Evolutionary conservation across 805 yeast species (phyloP).

Genomic region (Suhomyces sp.): DNA sequence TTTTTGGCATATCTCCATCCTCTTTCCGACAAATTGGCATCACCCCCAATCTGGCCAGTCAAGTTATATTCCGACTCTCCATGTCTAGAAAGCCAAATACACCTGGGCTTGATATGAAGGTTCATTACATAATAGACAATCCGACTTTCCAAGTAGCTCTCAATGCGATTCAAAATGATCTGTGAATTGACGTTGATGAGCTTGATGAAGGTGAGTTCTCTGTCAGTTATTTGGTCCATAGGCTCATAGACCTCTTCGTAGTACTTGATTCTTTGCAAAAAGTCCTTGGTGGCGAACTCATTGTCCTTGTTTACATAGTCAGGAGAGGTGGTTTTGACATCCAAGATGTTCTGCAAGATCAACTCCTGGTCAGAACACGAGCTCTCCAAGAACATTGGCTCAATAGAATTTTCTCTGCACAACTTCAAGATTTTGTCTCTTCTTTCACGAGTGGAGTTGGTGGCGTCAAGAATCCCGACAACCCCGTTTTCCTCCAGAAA

Average conservation of each 20-base stretch:
- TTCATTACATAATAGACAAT: constrained; percentile 96
- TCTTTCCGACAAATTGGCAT: constrained; percentile 77
- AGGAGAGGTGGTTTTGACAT: constrained; percentile 84
- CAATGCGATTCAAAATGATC: constrained; percentile 82
- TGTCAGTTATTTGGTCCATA: constrained; percentile 53
- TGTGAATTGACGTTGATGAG: constrained; percentile 85
- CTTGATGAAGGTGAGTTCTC: constrained; percentile 78
- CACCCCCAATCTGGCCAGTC: constrained; percentile 95
- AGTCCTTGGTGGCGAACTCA: constrained; percentile 69
- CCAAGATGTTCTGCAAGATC: constrained; percentile 74
- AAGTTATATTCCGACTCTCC: constrained; percentile 92
- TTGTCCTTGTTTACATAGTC: constrained; percentile 71
- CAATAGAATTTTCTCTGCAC: constrained; percentile 64
- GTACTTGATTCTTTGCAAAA: constrained; percentile 66
- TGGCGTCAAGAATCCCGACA: constrained; percentile 93
- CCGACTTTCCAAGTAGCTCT: constrained; percentile 84
- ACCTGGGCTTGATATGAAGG: constrained; percentile 85
- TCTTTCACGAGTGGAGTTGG: constrained; percentile 76
- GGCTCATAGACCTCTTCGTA: constrained; percentile 80
- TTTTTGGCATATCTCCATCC: constrained; percentile 82
- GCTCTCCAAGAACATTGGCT: constrained; percentile 90
- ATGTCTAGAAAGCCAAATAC: constrained; percentile 91
- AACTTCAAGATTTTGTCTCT: constrained; percentile 62
- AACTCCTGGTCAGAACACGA: constrained; percentile 83
- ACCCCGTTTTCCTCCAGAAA: constrained; percentile 74